Conservation (phyloP, 768 basidiomycete species). For the Neoboletus brunneissimus region DNA sequence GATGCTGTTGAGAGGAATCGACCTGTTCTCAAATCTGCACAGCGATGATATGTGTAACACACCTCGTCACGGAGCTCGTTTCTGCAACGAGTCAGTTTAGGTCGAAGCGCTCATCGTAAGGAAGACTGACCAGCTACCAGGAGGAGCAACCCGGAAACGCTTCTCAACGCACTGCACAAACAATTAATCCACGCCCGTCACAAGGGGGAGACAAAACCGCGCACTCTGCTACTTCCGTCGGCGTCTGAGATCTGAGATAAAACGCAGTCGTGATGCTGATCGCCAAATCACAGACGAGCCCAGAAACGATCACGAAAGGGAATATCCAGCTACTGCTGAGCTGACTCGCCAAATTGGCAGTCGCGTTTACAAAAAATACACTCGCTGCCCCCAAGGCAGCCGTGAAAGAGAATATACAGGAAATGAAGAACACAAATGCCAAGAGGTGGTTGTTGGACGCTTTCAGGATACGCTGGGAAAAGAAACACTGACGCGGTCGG, state of each 20-base stretch:
- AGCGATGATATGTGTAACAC: not conserved
- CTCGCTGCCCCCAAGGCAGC: constrained; percentile 20
- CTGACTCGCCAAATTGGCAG: constrained; percentile 3
- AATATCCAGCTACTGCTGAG: constrained; percentile 17
- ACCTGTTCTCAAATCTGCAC: not conserved
- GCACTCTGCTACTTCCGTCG: constrained; percentile 5
- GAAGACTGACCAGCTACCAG: constrained; percentile 13
- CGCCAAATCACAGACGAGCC: constrained; percentile 18
- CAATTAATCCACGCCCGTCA: too few relatives aligned
- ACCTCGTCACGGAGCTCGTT: constrained; percentile 16
- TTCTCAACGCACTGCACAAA: constrained; percentile 4
- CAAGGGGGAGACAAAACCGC: not conserved
- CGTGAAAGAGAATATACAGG: constrained; percentile 22
- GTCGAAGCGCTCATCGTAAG: not conserved
- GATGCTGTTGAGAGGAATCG: constrained; percentile 3
- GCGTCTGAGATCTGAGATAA: constrained; percentile 8
- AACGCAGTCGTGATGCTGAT: constrained; percentile 6
- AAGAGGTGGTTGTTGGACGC: constrained; percentile 15
- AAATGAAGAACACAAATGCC: constrained; percentile 9
- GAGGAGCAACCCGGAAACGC: not conserved
- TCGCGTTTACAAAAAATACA: constrained; percentile 14
- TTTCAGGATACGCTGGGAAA: constrained; percentile 16
- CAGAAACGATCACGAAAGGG: constrained; percentile 16
- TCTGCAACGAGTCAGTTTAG: constrained; percentile 12
- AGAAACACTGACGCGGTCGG: constrained; percentile 17